phyloP scores from a whole-genome alignment of 164 flowering plant genomes.

The Warburgia ugandensis region DNA sequence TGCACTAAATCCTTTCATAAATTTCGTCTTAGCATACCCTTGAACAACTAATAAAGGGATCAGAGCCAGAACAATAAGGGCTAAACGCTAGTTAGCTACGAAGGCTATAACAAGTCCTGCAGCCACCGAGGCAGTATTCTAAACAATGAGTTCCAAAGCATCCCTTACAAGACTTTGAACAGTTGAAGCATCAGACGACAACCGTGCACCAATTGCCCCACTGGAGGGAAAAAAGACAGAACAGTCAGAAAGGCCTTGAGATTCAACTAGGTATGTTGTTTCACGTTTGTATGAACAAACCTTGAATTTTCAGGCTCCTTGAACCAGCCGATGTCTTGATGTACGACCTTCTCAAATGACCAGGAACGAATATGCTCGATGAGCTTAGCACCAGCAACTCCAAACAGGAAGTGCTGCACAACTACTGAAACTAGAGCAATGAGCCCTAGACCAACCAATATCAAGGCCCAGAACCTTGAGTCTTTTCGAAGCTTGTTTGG shows the following conservation, averaged over 20 bases:
- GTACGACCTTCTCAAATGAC: too few relatives aligned
- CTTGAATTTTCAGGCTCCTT: too few relatives aligned
- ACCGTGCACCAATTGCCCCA: conserved; percentile 49
- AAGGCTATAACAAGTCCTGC: conserved; percentile 40
- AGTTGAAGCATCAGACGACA: conserved; percentile 41
- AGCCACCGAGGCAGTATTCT: conserved; percentile 29
- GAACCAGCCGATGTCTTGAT: too few relatives aligned
- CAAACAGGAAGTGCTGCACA: too few relatives aligned
- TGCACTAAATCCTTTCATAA: conserved; percentile 35
- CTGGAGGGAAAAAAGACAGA: conserved; percentile 17
- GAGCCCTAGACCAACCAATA: too few relatives aligned
- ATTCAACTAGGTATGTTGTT: too few relatives aligned
- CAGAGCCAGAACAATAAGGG: conserved; percentile 26
- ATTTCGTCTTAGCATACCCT: conserved; percentile 27
- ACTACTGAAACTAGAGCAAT: too few relatives aligned
- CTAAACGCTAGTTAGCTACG: conserved; percentile 43
- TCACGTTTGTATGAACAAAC: too few relatives aligned
- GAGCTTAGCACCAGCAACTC: too few relatives aligned
- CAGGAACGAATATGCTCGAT: too few relatives aligned
- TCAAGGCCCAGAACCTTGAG: too few relatives aligned
- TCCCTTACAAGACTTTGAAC: conserved; percentile 43
- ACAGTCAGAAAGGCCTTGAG: neutral
- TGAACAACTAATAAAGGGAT: conserved; percentile 27
- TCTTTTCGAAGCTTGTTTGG: too few relatives aligned
- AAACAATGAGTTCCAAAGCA: conserved; percentile 31